Percentiles rank a stretch among this genome's conserved stretches.
Conservation (phyloP, 2,329 filamentous ascomycete species). For the Sporothrix brunneoviolacea region DNA sequence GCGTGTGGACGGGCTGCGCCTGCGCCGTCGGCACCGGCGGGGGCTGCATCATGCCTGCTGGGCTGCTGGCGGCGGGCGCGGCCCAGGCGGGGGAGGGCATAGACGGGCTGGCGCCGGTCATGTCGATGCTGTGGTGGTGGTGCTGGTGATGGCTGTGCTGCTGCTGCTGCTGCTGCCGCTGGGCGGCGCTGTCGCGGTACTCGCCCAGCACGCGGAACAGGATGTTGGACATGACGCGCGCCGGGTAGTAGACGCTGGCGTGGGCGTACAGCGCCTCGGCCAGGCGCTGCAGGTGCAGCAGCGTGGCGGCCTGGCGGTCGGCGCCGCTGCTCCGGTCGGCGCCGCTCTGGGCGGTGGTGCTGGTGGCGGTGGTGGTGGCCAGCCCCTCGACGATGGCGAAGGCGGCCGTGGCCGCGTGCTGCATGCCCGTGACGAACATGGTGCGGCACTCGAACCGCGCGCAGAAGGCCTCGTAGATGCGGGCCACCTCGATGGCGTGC, state of each 20-base stretch:
- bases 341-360: too few relatives aligned
- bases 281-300: conserved; percentile 10
- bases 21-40: background rate
- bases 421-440: conserved; percentile 16
- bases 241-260: conserved; percentile 9
- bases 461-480: conserved; percentile 12
- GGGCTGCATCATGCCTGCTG: background rate
- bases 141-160: conserved; percentile 5
- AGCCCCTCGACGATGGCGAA: conserved; percentile 13
- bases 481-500: conserved; percentile 12
- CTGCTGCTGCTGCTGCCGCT: background rate
- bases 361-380: background rate
- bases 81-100: background rate
- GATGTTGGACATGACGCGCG: conserved; percentile 9
- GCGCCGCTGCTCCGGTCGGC: too few relatives aligned
- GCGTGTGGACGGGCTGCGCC: too few relatives aligned
- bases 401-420: conserved; percentile 13
- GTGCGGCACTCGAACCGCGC: conserved; percentile 8
- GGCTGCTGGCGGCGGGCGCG: background rate
- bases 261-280: conserved; percentile 7
- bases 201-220: conserved; percentile 11
- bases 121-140: background rate
- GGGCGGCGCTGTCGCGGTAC: conserved; percentile 1
- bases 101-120: background rate
- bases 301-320: conserved; percentile 6